Base-by-base conservation (phyloP, 2,329 filamentous ascomycete species). In the Fusarium haematococcum region DNA sequence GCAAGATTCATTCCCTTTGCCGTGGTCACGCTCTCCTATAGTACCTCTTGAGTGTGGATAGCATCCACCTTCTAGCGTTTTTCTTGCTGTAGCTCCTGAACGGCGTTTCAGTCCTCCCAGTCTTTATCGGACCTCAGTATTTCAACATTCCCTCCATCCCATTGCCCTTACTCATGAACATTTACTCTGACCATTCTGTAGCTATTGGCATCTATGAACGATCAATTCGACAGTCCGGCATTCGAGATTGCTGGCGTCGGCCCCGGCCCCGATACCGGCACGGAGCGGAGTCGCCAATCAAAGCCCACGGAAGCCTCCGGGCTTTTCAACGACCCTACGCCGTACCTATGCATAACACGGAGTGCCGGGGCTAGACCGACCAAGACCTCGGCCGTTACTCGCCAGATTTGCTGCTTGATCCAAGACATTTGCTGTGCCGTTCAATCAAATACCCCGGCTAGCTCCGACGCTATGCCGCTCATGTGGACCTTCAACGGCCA, bases 371-470 rank as follows among this genome's bases (percentile, higher is more conserved):
- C 48, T 14, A 3, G 18, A 52, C 6, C 13, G 48, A 32, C 18
- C 4, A 32, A 52, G 27, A 18, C 48, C 48, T 52, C 48, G 48
- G 27, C 48, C 48, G 18, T 32, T 13, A 32, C 27, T 41, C 23
- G 20, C 4, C 56, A 27, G 23, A 27, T 18, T n/a, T 27, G 9
- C 32, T 25, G 10, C 25, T 59, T n/a, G 25, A 37, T 60, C 16
- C 32, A 39, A 58, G 20, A 52, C 45, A 25, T 54, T 30, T 43
- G 23, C 39, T 41, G 41, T 27, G 35, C 43, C 32, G 41, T 58
- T 33, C 59, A 65, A 59, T 52, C 43, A 48, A 61, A 61, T 30
- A 61, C 30, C 39, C 58, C 37, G 30, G 39, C 57, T 60, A 41
- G 57, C 37, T 43, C 23, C 11, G 39, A n/a, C 57, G 23, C 57